Conservation (phyloP, 2,329 filamentous ascomycete species). For the Fusarium sublunatum region DNA sequence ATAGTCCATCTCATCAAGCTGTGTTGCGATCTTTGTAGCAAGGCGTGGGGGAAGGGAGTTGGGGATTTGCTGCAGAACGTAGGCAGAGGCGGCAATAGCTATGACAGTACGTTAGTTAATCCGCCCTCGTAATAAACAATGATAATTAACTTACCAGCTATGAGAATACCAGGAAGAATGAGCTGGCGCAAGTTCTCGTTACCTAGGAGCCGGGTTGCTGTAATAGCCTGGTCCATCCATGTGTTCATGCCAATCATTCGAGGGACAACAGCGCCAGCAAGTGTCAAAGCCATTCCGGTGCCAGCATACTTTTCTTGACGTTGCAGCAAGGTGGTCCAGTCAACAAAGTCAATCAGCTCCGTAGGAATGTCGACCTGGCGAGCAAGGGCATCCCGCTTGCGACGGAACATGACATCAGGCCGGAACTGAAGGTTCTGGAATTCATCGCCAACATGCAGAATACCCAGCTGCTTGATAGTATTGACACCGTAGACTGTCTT, state of each 20-base stretch:
- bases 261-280: slow-evolving; percentile 85
- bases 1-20: slow-evolving; percentile 87
- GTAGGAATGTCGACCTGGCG: slow-evolving; percentile 88
- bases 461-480: slow-evolving; percentile 86
- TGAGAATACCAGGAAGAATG: slow-evolving; percentile 81
- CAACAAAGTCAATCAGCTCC: slow-evolving; percentile 93
- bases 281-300: slow-evolving; percentile 92
- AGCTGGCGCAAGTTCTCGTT: slow-evolving; percentile 83
- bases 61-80: slow-evolving; percentile 88
- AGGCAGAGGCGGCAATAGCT: slow-evolving; percentile 81
- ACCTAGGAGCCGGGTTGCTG: slow-evolving; percentile 82
- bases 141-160: slow-evolving; percentile 73
- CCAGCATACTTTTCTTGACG: slow-evolving; percentile 94
- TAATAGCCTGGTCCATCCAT: slow-evolving; percentile 89
- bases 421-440: slow-evolving; percentile 89
- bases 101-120: slow-evolving; percentile 34
- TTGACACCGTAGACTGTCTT: slow-evolving; percentile 85
- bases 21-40: slow-evolving; percentile 82
- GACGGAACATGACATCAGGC: slow-evolving; percentile 92
- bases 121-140: not conserved
- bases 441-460: slow-evolving; percentile 88
- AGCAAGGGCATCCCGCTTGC: slow-evolving; percentile 82
- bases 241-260: slow-evolving; percentile 84
- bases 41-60: slow-evolving; percentile 88
- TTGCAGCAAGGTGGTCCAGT: slow-evolving; percentile 83